Percentiles rank a stretch among this genome's conserved stretches.
phyloP scores from a whole-genome alignment of 73 alveolate species.

The Paramecium caudatum region DNA sequence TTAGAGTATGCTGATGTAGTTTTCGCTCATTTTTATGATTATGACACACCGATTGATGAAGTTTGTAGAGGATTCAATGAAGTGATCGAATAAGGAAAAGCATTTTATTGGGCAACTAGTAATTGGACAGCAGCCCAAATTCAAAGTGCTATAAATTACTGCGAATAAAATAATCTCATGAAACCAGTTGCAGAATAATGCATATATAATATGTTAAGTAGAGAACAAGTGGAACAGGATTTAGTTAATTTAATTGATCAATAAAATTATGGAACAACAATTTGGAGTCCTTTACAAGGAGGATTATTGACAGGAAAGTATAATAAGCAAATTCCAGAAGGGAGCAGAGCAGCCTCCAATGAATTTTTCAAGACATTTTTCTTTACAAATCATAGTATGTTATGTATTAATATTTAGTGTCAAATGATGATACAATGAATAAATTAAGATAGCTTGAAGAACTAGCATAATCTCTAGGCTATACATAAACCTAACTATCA shows the following conservation, averaged over 20 bases:
- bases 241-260: conserved; percentile 81
- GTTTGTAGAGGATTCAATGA: conserved; percentile 91
- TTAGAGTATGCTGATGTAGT: conserved; percentile 94
- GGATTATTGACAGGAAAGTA: conserved; percentile 97
- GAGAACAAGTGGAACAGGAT: conserved; percentile 93
- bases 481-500: conserved; percentile 90
- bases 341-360: conserved; percentile 62
- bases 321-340: conserved; percentile 87
- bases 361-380: background rate
- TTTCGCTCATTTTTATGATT: conserved; percentile 92
- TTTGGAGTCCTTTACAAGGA: conserved; percentile 93
- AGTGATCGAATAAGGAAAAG: conserved; percentile 91
- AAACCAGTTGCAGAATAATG: conserved; percentile 96
- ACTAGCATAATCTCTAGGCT: conserved; percentile 84
- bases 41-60: conserved; percentile 94
- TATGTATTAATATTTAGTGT: background rate
- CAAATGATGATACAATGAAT: background rate
- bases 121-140: conserved; percentile 92
- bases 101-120: conserved; percentile 98
- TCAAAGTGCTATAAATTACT: conserved; percentile 84
- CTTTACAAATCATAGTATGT: background rate
- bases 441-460: conserved; percentile 58
- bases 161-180: conserved; percentile 82
- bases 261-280: conserved; percentile 89
- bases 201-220: conserved; percentile 86